phyloP scores from a whole-genome alignment of 352 stramenopile genomes.

The Pythium aquatile region DNA sequence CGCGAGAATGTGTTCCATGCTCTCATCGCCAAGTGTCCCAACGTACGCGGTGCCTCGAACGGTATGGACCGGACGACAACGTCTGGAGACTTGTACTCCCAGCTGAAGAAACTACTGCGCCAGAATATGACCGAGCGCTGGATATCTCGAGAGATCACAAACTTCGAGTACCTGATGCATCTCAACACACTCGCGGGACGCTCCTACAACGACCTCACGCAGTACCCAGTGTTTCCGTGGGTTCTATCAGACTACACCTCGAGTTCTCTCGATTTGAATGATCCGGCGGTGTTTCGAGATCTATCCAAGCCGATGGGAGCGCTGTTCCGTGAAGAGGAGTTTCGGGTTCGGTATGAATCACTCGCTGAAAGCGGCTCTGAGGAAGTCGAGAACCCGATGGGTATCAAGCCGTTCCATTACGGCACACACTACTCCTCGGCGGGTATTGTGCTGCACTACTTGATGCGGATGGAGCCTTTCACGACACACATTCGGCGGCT shows the following conservation, averaged over 20 bases:
- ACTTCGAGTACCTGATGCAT: constrained; percentile 97
- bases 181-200: constrained; percentile 95
- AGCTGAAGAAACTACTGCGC: constrained; percentile 61
- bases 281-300: constrained; percentile 93
- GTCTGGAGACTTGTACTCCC: constrained; percentile 58
- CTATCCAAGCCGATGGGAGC: constrained; percentile 97
- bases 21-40: constrained; percentile 65
- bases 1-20: constrained; percentile 76
- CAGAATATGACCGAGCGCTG: constrained; percentile 82
- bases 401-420: constrained; percentile 91
- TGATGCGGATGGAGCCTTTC: constrained; percentile 97
- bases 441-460: constrained; percentile 97
- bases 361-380: constrained; percentile 37
- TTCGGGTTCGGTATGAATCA: constrained; percentile 64
- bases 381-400: constrained; percentile 42
- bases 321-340: constrained; percentile 89
- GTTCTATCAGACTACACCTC: constrained; percentile 95
- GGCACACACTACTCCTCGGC: constrained; percentile 91
- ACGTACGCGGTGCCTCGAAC: constrained; percentile 61
- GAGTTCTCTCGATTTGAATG: constrained; percentile 91
- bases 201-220: constrained; percentile 97
- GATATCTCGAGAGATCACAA: constrained; percentile 68
- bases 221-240: constrained; percentile 99
- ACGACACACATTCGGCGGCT: constrained; percentile 92
- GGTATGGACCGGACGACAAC: constrained; percentile 52